Conservation (phyloP, 2,329 filamentous ascomycete genomes). For the Tolypocladium paradoxum region DNA sequence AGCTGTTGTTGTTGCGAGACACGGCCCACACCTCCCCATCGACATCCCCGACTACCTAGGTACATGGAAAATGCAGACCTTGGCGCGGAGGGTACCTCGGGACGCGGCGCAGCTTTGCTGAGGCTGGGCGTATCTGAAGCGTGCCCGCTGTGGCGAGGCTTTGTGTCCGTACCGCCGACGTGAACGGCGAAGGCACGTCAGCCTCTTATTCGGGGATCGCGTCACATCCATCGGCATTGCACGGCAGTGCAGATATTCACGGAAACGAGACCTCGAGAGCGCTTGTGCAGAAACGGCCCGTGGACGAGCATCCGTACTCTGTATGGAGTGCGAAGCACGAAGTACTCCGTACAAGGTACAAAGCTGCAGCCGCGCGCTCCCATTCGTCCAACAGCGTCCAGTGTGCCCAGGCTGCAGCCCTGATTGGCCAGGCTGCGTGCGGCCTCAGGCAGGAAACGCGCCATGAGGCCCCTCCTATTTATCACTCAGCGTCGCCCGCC, state of each 20-base stretch:
- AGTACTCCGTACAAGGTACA: no score
- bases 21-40: background rate
- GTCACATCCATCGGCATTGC: background rate
- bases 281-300: background rate
- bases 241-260: background rate
- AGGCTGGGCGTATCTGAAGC: background rate
- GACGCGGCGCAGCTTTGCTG: background rate
- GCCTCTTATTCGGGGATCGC: no score
- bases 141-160: background rate
- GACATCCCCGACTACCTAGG: no score
- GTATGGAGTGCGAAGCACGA: no score
- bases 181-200: no score
- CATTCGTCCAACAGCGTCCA: background rate
- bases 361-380: background rate
- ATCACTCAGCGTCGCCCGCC: constrained; percentile 4
- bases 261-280: no score
- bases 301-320: no score
- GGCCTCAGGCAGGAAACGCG: constrained; percentile 5
- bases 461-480: constrained; percentile 1
- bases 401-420: background rate
- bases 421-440: constrained; percentile 1
- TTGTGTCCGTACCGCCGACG: no score
- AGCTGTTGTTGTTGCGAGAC: background rate
- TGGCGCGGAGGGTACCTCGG: background rate
- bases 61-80: background rate